A percentile compares a stretch with the other conserved stretches of the same genome.
Evolutionary conservation across 805 yeast genomes (phyloP).

Genomic region (Pichia sporocuriosa): DNA sequence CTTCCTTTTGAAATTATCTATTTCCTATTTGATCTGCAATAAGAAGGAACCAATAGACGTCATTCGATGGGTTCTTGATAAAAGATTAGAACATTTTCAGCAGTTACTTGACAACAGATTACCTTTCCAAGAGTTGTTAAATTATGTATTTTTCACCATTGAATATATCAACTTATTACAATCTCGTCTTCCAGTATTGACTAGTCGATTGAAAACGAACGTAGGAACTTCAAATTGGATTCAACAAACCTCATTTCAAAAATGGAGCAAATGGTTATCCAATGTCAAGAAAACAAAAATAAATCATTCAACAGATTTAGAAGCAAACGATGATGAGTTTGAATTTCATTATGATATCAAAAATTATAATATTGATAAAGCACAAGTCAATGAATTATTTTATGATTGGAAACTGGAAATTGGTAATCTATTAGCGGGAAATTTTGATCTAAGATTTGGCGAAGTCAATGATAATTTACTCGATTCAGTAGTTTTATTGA

Average conservation of each 20-base stretch:
- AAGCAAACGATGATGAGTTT: constrained; percentile 14
- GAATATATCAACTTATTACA: constrained; percentile 20
- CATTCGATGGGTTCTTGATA: constrained; percentile 19
- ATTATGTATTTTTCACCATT: constrained; percentile 27
- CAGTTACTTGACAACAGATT: constrained; percentile 6
- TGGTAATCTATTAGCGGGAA: constrained; percentile 13
- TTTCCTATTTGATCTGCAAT: constrained; percentile 21
- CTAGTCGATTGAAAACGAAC: constrained; percentile 20
- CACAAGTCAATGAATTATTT: constrained; percentile 7
- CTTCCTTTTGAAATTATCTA: constrained; percentile 19
- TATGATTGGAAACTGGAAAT: constrained; percentile 20
- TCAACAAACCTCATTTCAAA: constrained; percentile 19
- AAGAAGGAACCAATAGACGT: constrained; percentile 17
- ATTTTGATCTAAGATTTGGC: constrained; percentile 10
- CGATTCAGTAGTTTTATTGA: constrained; percentile 16
- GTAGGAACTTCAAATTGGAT: constrained; percentile 24
- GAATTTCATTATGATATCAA: constrained; percentile 15
- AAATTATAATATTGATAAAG: constrained; percentile 12
- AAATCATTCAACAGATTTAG: not conserved
- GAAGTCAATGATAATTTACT: constrained; percentile 11
- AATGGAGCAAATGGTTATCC: constrained; percentile 27
- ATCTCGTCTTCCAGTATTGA: constrained; percentile 19
- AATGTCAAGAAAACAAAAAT: too few relatives aligned
- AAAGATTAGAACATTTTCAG: constrained; percentile 16
- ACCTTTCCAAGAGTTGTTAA: constrained; percentile 23